phyloP scores from a whole-genome alignment of 257 asterid genomes.

The Scutellaria minor region DNA sequence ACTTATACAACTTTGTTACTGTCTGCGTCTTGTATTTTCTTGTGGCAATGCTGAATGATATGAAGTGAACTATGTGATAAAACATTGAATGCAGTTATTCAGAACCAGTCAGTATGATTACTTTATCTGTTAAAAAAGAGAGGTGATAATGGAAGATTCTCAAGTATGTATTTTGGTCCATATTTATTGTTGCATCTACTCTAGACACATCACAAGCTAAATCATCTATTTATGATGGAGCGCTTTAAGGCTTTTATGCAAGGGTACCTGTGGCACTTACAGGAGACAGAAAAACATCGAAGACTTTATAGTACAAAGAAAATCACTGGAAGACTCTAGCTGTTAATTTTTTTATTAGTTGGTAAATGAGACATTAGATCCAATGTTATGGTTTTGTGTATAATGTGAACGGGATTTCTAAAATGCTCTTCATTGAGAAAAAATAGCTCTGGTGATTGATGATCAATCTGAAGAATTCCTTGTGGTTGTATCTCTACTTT shows the following conservation, averaged over 20 bases:
- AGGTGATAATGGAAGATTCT: too few species aligned
- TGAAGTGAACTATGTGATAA: conserved; percentile 3
- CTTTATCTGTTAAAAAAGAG: neutral
- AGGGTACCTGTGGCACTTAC: neutral
- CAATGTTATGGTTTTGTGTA: neutral
- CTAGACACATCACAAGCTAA: neutral
- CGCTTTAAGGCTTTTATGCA: conserved; percentile 4
- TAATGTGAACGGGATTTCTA: neutral
- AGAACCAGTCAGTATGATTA: conserved; percentile 3
- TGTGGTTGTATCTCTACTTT: neutral
- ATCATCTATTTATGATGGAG: neutral
- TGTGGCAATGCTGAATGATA: conserved; percentile 19
- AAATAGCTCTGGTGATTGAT: neutral
- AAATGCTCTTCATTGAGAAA: conserved; percentile 6
- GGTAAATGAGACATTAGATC: conserved; percentile 16
- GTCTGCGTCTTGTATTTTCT: conserved; percentile 21
- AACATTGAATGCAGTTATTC: neutral
- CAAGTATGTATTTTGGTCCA: too few species aligned
- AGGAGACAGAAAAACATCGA: neutral
- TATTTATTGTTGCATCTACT: too few species aligned
- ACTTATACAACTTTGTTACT: conserved; percentile 3
- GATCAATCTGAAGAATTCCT: neutral
- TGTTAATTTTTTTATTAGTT: conserved; percentile 19
- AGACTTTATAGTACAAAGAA: neutral
- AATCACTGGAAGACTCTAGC: conserved; percentile 14